Conservation (phyloP, 176 grass and related monocot species). For the Hordeum marinum region DNA sequence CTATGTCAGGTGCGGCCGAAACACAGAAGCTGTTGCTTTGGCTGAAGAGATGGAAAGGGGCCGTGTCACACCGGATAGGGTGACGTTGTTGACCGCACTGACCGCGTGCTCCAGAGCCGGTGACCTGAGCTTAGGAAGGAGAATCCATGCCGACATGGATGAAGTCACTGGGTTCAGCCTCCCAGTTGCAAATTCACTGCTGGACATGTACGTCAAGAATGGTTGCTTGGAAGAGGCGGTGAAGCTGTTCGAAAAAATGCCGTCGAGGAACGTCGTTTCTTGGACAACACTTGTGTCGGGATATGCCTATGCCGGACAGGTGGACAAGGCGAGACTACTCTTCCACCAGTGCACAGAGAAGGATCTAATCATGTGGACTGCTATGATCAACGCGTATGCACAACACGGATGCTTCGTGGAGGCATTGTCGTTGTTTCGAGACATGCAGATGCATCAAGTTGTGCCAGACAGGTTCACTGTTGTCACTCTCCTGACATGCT, state of each 20-base stretch:
- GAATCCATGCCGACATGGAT: conserved; percentile 49
- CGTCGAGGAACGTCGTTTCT: conserved; percentile 49
- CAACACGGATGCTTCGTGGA: conserved; percentile 48
- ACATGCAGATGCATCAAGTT: conserved; percentile 47
- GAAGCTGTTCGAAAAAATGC: conserved; percentile 45
- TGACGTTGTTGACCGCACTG: conserved; percentile 32
- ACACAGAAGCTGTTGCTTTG: conserved; percentile 26
- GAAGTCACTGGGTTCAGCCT: conserved; percentile 38
- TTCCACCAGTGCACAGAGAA: conserved; percentile 46
- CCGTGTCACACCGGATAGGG: conserved; percentile 33
- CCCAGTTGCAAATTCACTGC: conserved; percentile 49
- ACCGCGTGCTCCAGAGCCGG: conserved; percentile 43
- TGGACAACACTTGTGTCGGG: conserved; percentile 54
- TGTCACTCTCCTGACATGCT: conserved; percentile 54
- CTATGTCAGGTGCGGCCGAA: conserved; percentile 38
- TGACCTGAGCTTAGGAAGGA: conserved; percentile 48
- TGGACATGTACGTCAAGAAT: conserved; percentile 66
- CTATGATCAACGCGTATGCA: conserved; percentile 60
- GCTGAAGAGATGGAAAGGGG: conserved; percentile 40
- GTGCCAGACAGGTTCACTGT: conserved; percentile 64
- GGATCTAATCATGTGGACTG: conserved; percentile 69
- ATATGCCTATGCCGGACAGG: conserved; percentile 30
- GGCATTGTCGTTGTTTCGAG: conserved; percentile 53
- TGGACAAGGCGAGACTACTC: conserved; percentile 51
- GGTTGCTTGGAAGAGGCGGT: conserved; percentile 40